These are phyloP conservation scores for Epicoccum nigrum DNA, from an alignment of 2,329 filamentous ascomycete species.

Conservation along the genomic window DNA sequence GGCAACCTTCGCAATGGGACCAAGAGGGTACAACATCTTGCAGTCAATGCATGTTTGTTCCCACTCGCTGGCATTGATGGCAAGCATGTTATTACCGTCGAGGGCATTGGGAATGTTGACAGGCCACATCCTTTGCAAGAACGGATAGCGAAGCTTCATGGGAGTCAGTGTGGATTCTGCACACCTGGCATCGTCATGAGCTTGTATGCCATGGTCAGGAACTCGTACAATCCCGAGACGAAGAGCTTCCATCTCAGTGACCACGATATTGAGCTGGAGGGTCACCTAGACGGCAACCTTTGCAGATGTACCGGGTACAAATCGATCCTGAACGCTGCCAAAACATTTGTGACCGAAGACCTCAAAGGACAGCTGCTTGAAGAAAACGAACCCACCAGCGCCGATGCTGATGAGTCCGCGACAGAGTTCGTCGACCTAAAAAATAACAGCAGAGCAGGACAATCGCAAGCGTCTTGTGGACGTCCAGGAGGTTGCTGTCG, in stretches of 20 bases:
- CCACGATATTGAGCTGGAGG: conserved; percentile 47
- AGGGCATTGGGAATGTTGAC: conserved; percentile 87
- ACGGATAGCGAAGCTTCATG: conserved; percentile 85
- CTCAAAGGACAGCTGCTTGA: conserved; percentile 55
- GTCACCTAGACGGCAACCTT: conserved; percentile 85
- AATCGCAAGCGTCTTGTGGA: conserved; percentile 42
- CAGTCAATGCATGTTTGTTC: conserved; percentile 91
- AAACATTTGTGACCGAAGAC: conserved; percentile 73
- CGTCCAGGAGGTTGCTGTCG: conserved; percentile 48
- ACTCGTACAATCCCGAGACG: conserved; percentile 54
- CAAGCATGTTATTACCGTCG: conserved; percentile 96
- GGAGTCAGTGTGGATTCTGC: conserved; percentile 93
- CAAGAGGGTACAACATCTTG: conserved; percentile 88
- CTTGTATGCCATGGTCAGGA: conserved; percentile 86
- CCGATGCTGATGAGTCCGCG: conserved; percentile 30
- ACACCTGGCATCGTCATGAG: conserved; percentile 95
- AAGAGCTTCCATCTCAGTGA: conserved; percentile 43
- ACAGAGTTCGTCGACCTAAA: conserved; percentile 33
- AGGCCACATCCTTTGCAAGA: conserved; percentile 88
- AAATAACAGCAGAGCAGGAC: conserved; percentile 30
- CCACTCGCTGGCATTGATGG: conserved; percentile 90
- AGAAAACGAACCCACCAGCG: conserved; percentile 59
- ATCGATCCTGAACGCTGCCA: conserved; percentile 89
- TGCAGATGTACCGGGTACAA: conserved; percentile 94
- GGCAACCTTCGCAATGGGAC: conserved; percentile 72